Base-by-base conservation (phyloP, 768 basidiomycete species). In the Podaxis pistillaris region DNA sequence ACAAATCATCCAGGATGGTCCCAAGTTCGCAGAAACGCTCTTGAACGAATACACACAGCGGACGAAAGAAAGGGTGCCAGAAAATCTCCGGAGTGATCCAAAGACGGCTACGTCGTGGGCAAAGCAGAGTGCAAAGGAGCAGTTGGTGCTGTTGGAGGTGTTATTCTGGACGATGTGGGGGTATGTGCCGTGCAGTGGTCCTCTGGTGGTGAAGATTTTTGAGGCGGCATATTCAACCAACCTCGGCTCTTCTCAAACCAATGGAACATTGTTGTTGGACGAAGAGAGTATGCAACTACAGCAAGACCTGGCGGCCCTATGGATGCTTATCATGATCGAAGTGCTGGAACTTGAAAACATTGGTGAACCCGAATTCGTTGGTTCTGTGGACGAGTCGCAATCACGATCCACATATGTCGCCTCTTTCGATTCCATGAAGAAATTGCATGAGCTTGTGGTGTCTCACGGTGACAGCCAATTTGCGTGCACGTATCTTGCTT, bases 131-230 rank as follows among this genome's bases (percentile, higher is more conserved):
- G 70, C 82, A 36, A 85, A 83, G 68, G 89, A 95, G 69, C 96
- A 96, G 71, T 76, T 94, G 46, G 86, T 87, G 11, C 70, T 94
- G 47, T 76, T 97, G 54, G 93, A 97, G 66, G 85, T 96, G 37
- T 79, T 97, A 50, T 98, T 97, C 74, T 93, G 92, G 86, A 82
- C 87, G 4, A 88, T 94, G 84, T 96, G 90, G 87, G 86, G 83
- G 12, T 88, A 86, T 62, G 83, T 85, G 11, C 74, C 87, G 0
- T 88, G 91, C 67, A 82, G 79, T 40, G 91, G 88, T 1, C 75
- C 82, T 3, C 69, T 90, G 60, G 87, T 93, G 30, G 78, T 81
- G 66, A 76, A 77, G 58, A 81, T 94, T 40, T 85, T 87, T 71
- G 80, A 87, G 63, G 79, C 86, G 1, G 87, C 88, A 5, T 89